A percentile compares a stretch with the other conserved stretches of the same genome.
These are phyloP conservation scores for Chytridium lagenaria DNA, from an alignment of 371 early-diverging fungal genomes.

Conservation along the genomic window DNA sequence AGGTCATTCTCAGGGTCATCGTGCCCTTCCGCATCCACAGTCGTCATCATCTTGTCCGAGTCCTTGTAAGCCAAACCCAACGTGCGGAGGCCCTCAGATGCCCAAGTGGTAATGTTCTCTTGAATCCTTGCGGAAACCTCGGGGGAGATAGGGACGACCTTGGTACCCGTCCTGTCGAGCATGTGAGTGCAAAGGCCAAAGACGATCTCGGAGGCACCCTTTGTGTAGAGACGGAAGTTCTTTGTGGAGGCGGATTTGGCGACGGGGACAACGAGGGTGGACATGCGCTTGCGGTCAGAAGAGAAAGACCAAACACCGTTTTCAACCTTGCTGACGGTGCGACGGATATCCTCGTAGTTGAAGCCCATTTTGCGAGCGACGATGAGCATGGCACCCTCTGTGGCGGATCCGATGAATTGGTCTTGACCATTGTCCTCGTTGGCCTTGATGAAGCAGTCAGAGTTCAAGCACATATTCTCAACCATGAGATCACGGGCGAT, in stretches of 20 bases:
- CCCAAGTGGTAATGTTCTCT: slow-evolving; percentile 52
- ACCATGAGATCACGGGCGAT: slow-evolving; percentile 36
- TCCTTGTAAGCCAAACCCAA: slow-evolving; percentile 53
- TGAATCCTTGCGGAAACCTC: slow-evolving; percentile 32
- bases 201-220: slow-evolving; percentile 57
- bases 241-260: slow-evolving; percentile 11
- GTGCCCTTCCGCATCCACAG: slow-evolving; percentile 26
- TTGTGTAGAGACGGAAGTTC: slow-evolving; percentile 45
- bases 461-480: slow-evolving; percentile 52
- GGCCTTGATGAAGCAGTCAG: slow-evolving; percentile 55
- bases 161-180: slow-evolving; percentile 33
- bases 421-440: slow-evolving; percentile 44
- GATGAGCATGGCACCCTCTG: slow-evolving; percentile 57
- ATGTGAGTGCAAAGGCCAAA: slow-evolving; percentile 48
- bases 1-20: slow-evolving; percentile 61
- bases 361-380: slow-evolving; percentile 48
- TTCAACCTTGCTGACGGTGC: slow-evolving; percentile 39
- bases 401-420: slow-evolving; percentile 54
- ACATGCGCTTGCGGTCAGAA: slow-evolving; percentile 58
- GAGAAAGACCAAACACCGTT: slow-evolving; percentile 56
- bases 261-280: slow-evolving; percentile 44
- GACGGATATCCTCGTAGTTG: slow-evolving; percentile 43
- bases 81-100: slow-evolving; percentile 56
- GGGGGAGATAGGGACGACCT: slow-evolving; percentile 28
- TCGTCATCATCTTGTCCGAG: slow-evolving; percentile 39